Evolutionary conservation across 495 filamentous ascomycete genomes (phyloP).

Genomic region (Choiromyces venosus): DNA sequence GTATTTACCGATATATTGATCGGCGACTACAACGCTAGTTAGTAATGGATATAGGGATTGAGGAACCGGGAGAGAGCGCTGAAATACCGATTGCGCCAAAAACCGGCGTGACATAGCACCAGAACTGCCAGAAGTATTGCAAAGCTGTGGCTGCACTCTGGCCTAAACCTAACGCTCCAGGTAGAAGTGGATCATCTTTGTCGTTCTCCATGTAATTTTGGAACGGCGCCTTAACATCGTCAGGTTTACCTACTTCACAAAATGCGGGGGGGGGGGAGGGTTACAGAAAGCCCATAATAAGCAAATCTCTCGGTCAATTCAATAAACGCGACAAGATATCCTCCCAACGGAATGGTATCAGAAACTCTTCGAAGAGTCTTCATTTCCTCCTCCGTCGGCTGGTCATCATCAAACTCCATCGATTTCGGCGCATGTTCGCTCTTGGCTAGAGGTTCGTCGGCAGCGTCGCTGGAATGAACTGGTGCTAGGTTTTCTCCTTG

Average conservation of each 20-base stretch:
- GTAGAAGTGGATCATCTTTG: slow-evolving; percentile 27
- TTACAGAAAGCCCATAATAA: slow-evolving; percentile 56
- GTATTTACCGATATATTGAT: slow-evolving; percentile 65
- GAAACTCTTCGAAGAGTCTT: slow-evolving; percentile 59
- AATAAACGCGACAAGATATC: slow-evolving; percentile 66
- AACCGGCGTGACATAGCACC: slow-evolving; percentile 67
- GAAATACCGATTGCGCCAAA: slow-evolving; percentile 42
- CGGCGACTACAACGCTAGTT: slow-evolving; percentile 49
- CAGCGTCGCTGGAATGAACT: neutral
- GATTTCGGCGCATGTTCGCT: neutral
- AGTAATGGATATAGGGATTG: slow-evolving; percentile 47
- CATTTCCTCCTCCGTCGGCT: slow-evolving; percentile 59
- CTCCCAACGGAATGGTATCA: slow-evolving; percentile 58
- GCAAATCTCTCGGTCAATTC: slow-evolving; percentile 75
- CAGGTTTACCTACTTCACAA: neutral
- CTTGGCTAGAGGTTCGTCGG: neutral
- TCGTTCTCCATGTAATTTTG: slow-evolving; percentile 49
- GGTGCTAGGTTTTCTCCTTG: neutral
- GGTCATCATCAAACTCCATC: slow-evolving; percentile 15
- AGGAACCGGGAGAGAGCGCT: slow-evolving; percentile 6
- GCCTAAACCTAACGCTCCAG: slow-evolving; percentile 46
- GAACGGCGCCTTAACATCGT: slow-evolving; percentile 38
- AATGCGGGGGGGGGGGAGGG: too few species aligned
- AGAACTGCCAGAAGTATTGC: slow-evolving; percentile 51
- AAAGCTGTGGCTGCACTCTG: slow-evolving; percentile 53